These are phyloP conservation scores for Populus nigra DNA, from an alignment of 345 rosid species.

Conservation along the genomic window DNA sequence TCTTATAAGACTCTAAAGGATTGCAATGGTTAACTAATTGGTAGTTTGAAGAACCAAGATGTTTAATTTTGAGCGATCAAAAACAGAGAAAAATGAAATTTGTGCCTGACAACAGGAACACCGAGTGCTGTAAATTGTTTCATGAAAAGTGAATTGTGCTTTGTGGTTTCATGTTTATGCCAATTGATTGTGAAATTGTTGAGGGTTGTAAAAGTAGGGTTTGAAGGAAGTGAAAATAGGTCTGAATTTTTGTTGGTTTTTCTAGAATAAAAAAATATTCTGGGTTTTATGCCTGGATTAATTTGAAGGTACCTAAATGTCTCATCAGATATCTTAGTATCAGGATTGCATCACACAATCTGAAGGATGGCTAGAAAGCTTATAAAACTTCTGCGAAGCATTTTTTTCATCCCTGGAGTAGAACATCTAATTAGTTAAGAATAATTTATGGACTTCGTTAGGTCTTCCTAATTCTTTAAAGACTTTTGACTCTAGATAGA, in stretches of 20 bases:
- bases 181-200: background rate
- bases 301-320: no score
- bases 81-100: background rate
- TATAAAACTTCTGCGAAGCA: background rate
- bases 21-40: background rate
- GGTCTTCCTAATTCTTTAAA: background rate
- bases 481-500: background rate
- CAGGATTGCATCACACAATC: background rate
- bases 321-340: background rate
- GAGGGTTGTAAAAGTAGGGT: background rate
- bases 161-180: background rate
- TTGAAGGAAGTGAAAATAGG: background rate
- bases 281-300: background rate
- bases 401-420: background rate
- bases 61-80: background rate
- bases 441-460: background rate
- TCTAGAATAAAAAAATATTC: background rate
- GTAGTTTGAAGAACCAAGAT: background rate
- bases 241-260: background rate
- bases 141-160: background rate
- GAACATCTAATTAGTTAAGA: background rate
- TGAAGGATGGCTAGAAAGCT: background rate
- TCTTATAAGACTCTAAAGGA: no score
- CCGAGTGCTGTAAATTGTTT: background rate
- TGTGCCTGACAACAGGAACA: background rate